Conservation (phyloP, 495 filamentous ascomycete species). For the Aspergillus heteromorphus region DNA sequence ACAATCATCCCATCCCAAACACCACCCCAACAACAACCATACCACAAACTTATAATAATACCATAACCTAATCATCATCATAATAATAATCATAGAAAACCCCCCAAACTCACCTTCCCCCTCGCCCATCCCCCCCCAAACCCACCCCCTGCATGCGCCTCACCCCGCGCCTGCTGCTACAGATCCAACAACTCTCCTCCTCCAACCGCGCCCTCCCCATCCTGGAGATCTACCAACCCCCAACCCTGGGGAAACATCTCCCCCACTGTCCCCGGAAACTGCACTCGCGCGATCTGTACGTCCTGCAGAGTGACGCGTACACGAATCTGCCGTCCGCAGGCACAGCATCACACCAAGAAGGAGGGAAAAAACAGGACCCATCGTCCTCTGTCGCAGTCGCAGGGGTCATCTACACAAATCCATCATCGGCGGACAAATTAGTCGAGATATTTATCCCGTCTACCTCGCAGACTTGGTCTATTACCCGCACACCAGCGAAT, state of each 20-base stretch:
- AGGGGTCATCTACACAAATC: conserved; percentile 7
- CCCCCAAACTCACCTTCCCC: conserved; percentile 27
- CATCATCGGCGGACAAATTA: background rate
- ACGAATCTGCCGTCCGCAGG: background rate
- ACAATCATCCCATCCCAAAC: too few relatives aligned
- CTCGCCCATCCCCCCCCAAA: conserved; percentile 35
- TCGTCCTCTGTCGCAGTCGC: conserved; percentile 5
- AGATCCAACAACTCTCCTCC: conserved; percentile 35
- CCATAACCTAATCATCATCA: too few relatives aligned
- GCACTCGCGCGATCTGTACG: conserved; percentile 27
- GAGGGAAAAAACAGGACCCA: too few relatives aligned
- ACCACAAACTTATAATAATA: too few relatives aligned
- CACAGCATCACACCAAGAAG: background rate
- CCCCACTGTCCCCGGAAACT: conserved; percentile 21
- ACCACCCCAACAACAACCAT: background rate
- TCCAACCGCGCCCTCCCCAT: conserved; percentile 28
- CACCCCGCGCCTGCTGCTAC: conserved; percentile 28
- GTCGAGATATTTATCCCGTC: background rate
- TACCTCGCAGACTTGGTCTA: background rate
- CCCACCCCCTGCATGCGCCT: conserved; percentile 24
- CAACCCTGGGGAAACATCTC: conserved; percentile 25
- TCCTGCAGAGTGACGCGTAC: conserved; percentile 25
- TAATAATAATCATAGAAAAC: too few relatives aligned
- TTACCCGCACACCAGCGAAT: too few relatives aligned
- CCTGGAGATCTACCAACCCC: conserved; percentile 34